phyloP scores from a whole-genome alignment of 2,329 filamentous ascomycete species.

The Hawksworthiomyces lignivorus region DNA sequence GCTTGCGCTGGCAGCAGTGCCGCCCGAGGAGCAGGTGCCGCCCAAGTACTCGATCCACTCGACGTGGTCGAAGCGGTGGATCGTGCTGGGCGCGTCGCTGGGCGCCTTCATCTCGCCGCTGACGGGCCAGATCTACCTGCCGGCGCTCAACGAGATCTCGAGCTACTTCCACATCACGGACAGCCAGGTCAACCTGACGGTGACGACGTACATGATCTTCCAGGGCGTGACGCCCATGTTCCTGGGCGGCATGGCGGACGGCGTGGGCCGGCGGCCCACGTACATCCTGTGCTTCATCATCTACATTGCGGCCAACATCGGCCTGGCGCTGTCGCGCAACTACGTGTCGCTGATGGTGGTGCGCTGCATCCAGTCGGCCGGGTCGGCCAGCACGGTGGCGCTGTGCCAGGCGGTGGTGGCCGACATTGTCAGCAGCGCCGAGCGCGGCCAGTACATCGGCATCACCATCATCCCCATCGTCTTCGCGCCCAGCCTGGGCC shows the following conservation, averaged over 20 bases:
- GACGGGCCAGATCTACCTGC: constrained; percentile 46
- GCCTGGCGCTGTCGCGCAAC: constrained; percentile 39
- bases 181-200: constrained; percentile 38
- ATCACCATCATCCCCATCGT: constrained; percentile 40
- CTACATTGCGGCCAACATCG: constrained; percentile 46
- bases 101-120: constrained; percentile 37
- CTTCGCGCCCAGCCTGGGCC: constrained; percentile 41
- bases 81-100: constrained; percentile 29
- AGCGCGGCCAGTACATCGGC: constrained; percentile 53
- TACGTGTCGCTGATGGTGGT: constrained; percentile 45
- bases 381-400: constrained; percentile 52
- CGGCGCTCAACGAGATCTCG: constrained; percentile 41
- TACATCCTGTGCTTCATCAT: constrained; percentile 45
- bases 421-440: constrained; percentile 54
- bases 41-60: constrained; percentile 30
- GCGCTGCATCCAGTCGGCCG: constrained; percentile 49
- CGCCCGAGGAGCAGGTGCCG: constrained; percentile 7
- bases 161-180: constrained; percentile 30
- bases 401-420: constrained; percentile 51
- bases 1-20: neutral
- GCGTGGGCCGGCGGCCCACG: constrained; percentile 42
- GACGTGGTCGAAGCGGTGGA: constrained; percentile 29
- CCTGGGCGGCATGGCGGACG: constrained; percentile 47
- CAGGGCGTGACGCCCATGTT: constrained; percentile 53
- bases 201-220: constrained; percentile 52